Evolutionary conservation across 495 filamentous ascomycete genomes (phyloP).

Genomic region (Aspergillus campestris): DNA sequence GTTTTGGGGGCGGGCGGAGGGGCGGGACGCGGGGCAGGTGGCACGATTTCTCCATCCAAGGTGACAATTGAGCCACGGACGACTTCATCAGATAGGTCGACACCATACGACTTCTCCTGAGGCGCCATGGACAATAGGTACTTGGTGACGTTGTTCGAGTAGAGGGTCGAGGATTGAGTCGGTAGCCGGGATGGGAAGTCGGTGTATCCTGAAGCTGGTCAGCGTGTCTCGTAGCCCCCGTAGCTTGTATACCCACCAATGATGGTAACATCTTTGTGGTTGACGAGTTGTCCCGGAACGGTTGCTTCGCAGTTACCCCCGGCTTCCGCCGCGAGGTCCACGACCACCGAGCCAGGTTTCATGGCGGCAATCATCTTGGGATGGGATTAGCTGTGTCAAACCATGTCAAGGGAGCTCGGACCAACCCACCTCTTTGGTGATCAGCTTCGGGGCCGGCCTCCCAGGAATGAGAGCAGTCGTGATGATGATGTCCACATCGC

Average conservation of each 20-base stretch:
- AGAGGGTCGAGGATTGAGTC: conserved; percentile 73
- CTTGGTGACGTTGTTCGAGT: conserved; percentile 83
- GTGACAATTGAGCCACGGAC: conserved; percentile 73
- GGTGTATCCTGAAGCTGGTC: conserved; percentile 52
- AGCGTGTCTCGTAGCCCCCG: background rate
- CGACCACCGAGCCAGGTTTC: conserved; percentile 74
- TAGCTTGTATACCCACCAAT: conserved; percentile 48
- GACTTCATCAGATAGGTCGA: conserved; percentile 72
- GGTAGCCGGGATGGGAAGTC: conserved; percentile 72
- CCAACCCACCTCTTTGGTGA: conserved; percentile 48
- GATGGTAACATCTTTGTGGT: conserved; percentile 66
- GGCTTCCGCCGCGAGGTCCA: conserved; percentile 73
- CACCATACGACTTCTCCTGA: conserved; percentile 60
- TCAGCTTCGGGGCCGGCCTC: conserved; percentile 64
- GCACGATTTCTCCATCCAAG: conserved; percentile 61
- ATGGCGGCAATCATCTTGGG: conserved; percentile 60
- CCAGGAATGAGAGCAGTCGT: conserved; percentile 78
- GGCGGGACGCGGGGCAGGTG: conserved; percentile 59
- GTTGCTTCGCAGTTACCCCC: conserved; percentile 77
- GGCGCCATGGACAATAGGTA: conserved; percentile 70
- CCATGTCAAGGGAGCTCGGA: too few species aligned
- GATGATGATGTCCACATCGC: conserved; percentile 80
- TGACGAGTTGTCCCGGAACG: conserved; percentile 54
- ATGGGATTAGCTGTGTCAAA: background rate
- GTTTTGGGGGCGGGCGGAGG: conserved; percentile 56